Evolutionary conservation across 2,329 filamentous ascomycete genomes (phyloP), one percentile per base, ranked within the genome.

Genomic region (Chrysoporthe cubensis): DNA sequence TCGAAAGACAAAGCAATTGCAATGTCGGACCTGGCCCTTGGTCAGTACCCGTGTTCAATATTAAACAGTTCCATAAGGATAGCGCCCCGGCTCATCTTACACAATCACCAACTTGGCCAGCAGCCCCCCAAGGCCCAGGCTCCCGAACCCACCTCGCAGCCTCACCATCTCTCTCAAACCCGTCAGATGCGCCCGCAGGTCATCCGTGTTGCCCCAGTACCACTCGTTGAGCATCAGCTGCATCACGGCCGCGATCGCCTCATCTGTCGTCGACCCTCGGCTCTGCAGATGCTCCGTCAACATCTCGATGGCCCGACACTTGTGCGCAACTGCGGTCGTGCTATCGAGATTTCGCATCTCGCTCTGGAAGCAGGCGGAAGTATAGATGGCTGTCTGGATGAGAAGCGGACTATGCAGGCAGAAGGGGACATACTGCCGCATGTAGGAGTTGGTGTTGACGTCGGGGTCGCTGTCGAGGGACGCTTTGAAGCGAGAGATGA

Each of bases 141-240:
- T 75, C 26, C 78, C 75, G 56, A 85, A 76, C 0, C 84, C 83
- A 13, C 83, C 84, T 34, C 83, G 78, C 59, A 82, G 71, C 32
- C 73, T 74, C 11, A 87, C 79, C 82, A 87, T 84, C 60, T 80
- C 80, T 69, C 78, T 77, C 18, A 87, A 76, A 0, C 84, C 83
- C 7, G 73, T 74, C 68, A 85, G 78, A 64, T 86, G 84, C 0
- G 80, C 79, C 34, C 79, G 76, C 13, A 86, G 75, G 68, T 83
- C 81, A 48, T 77, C 73, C 0, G 78, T 80, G 37, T 80, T 80
- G 6, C 83, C 83, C 83, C 83, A 85, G 71, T 85, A 85, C 84
- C 85, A 87, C 67, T 85, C 84, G 58, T 84, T 80, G 34, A 84
- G 74, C 32, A 84, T 78, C 69, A 86, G 78, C 72, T 85, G 84